Evolutionary conservation across 2,329 filamentous ascomycete species (phyloP), one percentile per base, ranked within the genome.

Genomic region (Penicillium sp.): DNA sequence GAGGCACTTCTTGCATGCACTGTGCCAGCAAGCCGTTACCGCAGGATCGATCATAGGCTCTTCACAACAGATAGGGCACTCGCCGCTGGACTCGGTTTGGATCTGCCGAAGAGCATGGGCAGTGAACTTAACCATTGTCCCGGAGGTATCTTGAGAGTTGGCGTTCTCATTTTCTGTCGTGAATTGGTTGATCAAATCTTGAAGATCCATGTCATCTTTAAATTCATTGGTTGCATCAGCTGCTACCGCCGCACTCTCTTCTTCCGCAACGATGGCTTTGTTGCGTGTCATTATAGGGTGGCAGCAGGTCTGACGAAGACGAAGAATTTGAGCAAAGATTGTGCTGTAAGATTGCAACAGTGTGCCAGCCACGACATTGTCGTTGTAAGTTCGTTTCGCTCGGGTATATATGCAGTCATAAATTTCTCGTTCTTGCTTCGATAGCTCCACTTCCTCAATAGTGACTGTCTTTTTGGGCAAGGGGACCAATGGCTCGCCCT

Each of bases 11-110:
- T 94, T 96, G 78, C 94, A 99, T 0, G 94, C 92, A 34, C 91
- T 96, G 74, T 99, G 94, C 92, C 94, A 99, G 75, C 94, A 99
- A 0, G 91, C 91, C 0, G 94, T 97, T 1, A 99, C 94, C 0
- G 90, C 89, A 70, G 96, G 93, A 53, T 97, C 89, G 40, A 91
- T 84, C 92, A 97, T 97, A 4, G 92, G 92, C 72, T 97, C 94
- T 72, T 97, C 93, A 4, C 90, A 86, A 75, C 94, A 99, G 51
- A 99, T 90, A 0, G 94, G 93, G 68, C 94, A 99, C 76, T 99
- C 94, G 59, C 89, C 89, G 58, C 88, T 85, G 0, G 90, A 87
- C 68, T 97, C 93, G 53, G 90, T 90, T 63, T 95, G 90, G 47
- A 99, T 99, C 72, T 97, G 91, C 60, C 88, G 86, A 15, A 99